A percentile compares a stretch with the other conserved stretches of the same genome.
These are phyloP conservation scores for Glycyrrhiza uralensis DNA, from an alignment of 306 rosid species.

Conservation along the genomic window DNA sequence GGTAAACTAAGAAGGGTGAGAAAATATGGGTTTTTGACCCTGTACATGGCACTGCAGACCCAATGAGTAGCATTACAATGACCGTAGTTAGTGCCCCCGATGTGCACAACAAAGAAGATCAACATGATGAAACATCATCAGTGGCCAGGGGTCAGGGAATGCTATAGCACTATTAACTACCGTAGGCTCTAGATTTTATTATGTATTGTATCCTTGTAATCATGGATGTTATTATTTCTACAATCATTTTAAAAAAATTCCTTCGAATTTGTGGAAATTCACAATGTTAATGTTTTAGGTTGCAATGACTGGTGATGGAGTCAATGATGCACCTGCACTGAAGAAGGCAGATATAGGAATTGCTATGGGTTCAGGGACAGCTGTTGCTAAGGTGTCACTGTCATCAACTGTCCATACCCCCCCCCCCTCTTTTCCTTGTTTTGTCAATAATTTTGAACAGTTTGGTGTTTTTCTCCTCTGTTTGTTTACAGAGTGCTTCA, in stretches of 20 bases:
- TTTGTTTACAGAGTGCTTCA: conserved; percentile 73
- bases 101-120: neutral
- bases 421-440: neutral
- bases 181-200: neutral
- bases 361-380: conserved; percentile 99
- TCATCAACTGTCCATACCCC: conserved; percentile 6
- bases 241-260: neutral
- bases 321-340: conserved; percentile 97
- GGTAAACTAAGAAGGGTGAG: neutral
- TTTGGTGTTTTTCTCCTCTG: neutral
- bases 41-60: neutral
- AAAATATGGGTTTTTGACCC: neutral
- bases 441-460: conserved; percentile 21
- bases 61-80: neutral
- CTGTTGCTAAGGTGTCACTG: conserved; percentile 90
- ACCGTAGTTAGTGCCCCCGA: neutral
- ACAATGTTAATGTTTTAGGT: conserved; percentile 51
- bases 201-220: neutral
- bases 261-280: conserved; percentile 15
- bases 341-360: conserved; percentile 98
- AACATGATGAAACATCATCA: neutral
- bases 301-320: conserved; percentile 99
- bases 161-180: neutral
- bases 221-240: neutral
- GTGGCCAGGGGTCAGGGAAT: neutral